Conservation (phyloP, 176 grass and related monocot genomes). For the Oryza glumipatula region DNA sequence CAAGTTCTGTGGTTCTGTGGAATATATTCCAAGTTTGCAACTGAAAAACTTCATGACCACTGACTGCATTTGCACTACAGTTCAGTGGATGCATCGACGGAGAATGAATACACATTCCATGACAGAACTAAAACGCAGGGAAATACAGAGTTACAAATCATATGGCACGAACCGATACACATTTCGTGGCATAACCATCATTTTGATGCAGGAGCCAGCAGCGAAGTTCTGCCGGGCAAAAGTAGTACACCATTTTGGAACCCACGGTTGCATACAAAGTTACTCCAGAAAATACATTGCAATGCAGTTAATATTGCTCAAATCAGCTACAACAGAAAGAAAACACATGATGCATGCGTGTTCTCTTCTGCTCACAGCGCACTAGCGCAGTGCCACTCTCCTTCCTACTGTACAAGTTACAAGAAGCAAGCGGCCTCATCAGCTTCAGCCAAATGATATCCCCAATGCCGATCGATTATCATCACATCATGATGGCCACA, state of each 20-base stretch:
- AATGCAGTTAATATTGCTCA: slow-evolving; percentile 40
- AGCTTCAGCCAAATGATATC: slow-evolving; percentile 17
- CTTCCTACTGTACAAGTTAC: slow-evolving; percentile 60
- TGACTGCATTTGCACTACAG: too few relatives aligned
- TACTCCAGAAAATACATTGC: background rate
- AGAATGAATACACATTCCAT: too few relatives aligned
- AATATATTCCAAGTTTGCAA: too few relatives aligned
- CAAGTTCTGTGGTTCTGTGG: too few relatives aligned
- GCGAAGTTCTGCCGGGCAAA: background rate
- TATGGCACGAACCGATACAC: background rate
- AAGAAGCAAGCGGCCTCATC: slow-evolving; percentile 29
- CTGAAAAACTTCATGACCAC: too few relatives aligned
- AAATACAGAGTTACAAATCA: background rate
- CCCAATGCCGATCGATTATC: background rate
- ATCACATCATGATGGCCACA: background rate
- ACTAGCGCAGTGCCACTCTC: slow-evolving; percentile 7
- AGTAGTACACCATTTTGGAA: background rate
- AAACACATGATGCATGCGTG: slow-evolving; percentile 14
- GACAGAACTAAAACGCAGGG: too few relatives aligned
- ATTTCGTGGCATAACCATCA: background rate
- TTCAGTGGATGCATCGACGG: too few relatives aligned
- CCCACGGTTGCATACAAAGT: background rate
- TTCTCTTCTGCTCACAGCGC: slow-evolving; percentile 27
- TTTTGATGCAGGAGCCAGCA: background rate
- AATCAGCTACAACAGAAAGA: slow-evolving; percentile 33